Conservation (phyloP, 371 early-diverging fungal genomes). For the Mortierella sp. region DNA sequence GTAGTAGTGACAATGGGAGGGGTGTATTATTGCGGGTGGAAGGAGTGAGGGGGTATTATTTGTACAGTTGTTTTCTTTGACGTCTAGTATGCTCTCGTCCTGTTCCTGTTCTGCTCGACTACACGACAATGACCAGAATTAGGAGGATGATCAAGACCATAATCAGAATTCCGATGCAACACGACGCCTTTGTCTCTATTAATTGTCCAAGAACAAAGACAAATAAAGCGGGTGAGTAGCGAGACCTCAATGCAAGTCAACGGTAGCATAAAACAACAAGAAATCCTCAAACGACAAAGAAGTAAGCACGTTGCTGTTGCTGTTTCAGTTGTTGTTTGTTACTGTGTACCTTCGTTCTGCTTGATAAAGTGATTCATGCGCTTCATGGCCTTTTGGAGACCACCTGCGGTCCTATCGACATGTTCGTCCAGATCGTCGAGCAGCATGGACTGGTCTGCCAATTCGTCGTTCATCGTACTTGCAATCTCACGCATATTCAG, state of each 20-base stretch:
- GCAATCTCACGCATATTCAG: constrained; percentile 75
- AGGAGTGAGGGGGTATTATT: not conserved
- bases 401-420: constrained; percentile 66
- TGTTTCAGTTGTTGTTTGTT: too few relatives aligned
- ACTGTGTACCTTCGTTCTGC: constrained; percentile 68
- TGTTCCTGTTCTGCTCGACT: constrained; percentile 14
- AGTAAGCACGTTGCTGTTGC: too few relatives aligned
- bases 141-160: constrained; percentile 70
- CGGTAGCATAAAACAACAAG: not conserved
- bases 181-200: constrained; percentile 68
- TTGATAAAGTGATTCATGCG: constrained; percentile 68
- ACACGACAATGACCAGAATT: constrained; percentile 66
- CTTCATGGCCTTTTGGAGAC: constrained; percentile 67
- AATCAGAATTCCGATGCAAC: constrained; percentile 73
- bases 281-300: not conserved
- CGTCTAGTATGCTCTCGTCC: not conserved
- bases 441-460: constrained; percentile 70
- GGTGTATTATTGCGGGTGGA: not conserved
- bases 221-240: constrained; percentile 9
- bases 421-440: constrained; percentile 73
- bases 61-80: not conserved
- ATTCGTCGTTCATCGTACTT: constrained; percentile 70
- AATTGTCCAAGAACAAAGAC: not conserved
- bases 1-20: too few relatives aligned
- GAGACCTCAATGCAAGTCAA: not conserved